Evolutionary conservation across 345 rosid genomes (phyloP).

Genomic region (Boechera stricta): DNA sequence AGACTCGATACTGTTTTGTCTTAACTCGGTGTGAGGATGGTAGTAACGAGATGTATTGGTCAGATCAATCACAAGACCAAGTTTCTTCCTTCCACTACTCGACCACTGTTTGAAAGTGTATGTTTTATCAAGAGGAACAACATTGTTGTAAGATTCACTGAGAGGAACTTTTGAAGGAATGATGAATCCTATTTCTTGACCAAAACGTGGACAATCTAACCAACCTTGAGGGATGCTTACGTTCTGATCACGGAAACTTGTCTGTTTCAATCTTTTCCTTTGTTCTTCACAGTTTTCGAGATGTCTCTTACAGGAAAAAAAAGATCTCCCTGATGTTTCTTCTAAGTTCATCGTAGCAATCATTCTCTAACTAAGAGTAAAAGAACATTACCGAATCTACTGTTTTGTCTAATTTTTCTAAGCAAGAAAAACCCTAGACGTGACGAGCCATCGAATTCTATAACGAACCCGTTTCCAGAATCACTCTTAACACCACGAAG

Average conservation of each 20-base stretch:
- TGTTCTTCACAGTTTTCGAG: neutral
- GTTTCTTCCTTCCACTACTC: neutral
- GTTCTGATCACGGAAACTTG: neutral
- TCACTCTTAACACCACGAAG: neutral
- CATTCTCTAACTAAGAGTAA: neutral
- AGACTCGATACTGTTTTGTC: slow-evolving; percentile 58
- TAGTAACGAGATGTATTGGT: slow-evolving; percentile 91
- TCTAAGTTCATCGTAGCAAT: neutral
- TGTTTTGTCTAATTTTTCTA: neutral
- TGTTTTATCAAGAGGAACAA: slow-evolving; percentile 12
- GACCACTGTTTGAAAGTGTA: slow-evolving; percentile 23
- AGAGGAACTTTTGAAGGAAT: slow-evolving; percentile 36
- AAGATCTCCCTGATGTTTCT: neutral
- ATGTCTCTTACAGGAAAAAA: slow-evolving; percentile 9
- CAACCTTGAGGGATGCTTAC: slow-evolving; percentile 25
- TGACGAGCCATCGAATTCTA: neutral
- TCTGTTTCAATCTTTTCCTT: neutral
- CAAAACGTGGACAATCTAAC: slow-evolving; percentile 28
- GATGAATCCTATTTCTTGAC: slow-evolving; percentile 26
- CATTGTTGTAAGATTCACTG: slow-evolving; percentile 25
- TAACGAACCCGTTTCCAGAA: neutral
- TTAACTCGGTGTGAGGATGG: slow-evolving; percentile 60
- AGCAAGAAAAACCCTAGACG: neutral
- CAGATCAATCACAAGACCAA: slow-evolving; percentile 55
- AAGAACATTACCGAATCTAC: neutral